These are phyloP conservation scores for Aspergillus egyptiacus DNA, from an alignment of 495 filamentous ascomycete species.

Conservation along the genomic window DNA sequence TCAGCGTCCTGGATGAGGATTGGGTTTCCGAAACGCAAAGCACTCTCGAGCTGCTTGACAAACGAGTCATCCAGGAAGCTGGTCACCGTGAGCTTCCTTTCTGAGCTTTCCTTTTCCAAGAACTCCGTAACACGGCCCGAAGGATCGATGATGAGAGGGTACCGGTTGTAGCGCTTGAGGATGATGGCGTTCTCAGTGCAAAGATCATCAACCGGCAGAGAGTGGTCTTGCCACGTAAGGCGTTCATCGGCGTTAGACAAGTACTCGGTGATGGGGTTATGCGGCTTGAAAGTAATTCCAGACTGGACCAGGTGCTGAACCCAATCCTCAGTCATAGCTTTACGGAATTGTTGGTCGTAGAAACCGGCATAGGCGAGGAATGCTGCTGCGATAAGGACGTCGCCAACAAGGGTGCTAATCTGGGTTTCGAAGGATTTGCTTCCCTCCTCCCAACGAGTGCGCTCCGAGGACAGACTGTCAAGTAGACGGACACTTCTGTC, in stretches of 20 bases:
- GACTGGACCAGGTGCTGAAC: conserved; percentile 83
- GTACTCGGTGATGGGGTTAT: conserved; percentile 93
- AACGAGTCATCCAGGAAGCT: conserved; percentile 98
- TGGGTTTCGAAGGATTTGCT: conserved; percentile 98
- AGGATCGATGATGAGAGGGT: conserved; percentile 96
- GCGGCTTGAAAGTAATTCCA: conserved; percentile 84
- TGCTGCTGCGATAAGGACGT: conserved; percentile 88
- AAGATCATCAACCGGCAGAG: conserved; percentile 96
- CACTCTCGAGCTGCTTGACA: conserved; percentile 94
- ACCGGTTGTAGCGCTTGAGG: conserved; percentile 94
- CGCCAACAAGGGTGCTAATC: conserved; percentile 91
- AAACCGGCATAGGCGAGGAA: conserved; percentile 98
- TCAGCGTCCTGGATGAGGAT: conserved; percentile 99
- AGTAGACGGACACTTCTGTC: conserved; percentile 91
- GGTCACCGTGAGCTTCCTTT: conserved; percentile 89
- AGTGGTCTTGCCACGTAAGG: conserved; percentile 87
- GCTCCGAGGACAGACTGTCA: conserved; percentile 89
- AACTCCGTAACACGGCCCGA: conserved; percentile 93
- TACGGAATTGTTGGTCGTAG: conserved; percentile 96
- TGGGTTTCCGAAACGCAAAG: conserved; percentile 93
- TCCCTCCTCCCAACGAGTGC: conserved; percentile 87
- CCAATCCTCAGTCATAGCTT: conserved; percentile 97
- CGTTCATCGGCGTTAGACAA: conserved; percentile 95
- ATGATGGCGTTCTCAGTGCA: conserved; percentile 99
- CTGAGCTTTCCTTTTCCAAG: conserved; percentile 86